Evolutionary conservation across 768 basidiomycete genomes (phyloP), one percentile per base, ranked within the genome.

Genomic region (Chlorophyllum brunneum): DNA sequence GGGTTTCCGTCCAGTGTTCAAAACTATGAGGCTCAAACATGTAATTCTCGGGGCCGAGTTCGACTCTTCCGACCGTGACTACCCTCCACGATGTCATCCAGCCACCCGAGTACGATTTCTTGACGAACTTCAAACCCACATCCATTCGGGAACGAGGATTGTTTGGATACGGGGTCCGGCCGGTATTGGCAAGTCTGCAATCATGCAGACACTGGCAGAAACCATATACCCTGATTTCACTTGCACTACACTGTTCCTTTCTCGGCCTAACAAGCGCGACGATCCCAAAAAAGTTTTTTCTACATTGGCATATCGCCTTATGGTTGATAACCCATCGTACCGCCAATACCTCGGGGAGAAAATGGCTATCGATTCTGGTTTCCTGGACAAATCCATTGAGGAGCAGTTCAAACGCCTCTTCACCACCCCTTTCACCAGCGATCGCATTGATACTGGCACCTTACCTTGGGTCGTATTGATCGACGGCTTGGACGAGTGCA

Each of bases 401-500:
- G n/a, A n/a, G n/a, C n/a, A n/a, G n/a, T n/a, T n/a, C n/a, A n/a
- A n/a, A n/a, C n/a, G n/a, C n/a, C n/a, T n/a, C n/a, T n/a, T n/a
- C n/a, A n/a, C n/a, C n/a, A n/a, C n/a, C n/a, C n/a, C n/a, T n/a
- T n/a, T n/a, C n/a, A n/a, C 33, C 26, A 5, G 13, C 30, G 0
- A 33, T 16, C 16, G 8, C 13, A 11, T 18, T 15, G 3, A 5
- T 23, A 2, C 26, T n/a, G 11, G 18, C 15, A 18, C 44, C 0
- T 18, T 4, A 10, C 31, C 15, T 1, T 46, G 44, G 44, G 44
- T 46, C 9, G 30, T 46, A 16, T 3, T 46, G 2, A 13, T 46
- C 2, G 44, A 46, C 22, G 48, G 48, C 6, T 29, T 48, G 7
- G 48, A 48, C 29, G 48, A 48, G 29, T 38, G 48, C 6, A 27